Conservation (phyloP, 2,329 filamentous ascomycete species). For the Fusarium sp. region DNA sequence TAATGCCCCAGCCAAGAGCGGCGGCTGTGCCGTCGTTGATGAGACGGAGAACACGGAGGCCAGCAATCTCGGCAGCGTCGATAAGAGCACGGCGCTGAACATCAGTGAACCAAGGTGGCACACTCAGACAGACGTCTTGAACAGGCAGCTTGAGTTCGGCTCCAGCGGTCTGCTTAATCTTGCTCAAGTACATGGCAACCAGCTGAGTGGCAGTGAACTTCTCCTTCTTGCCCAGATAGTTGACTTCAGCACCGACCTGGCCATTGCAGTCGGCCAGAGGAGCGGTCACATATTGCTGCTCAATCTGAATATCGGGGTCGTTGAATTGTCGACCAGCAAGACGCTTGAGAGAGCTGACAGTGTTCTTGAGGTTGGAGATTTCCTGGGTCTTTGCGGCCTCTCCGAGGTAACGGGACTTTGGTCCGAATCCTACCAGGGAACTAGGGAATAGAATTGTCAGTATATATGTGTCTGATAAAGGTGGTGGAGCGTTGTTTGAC, state of each 20-base stretch:
- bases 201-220: constrained; percentile 95
- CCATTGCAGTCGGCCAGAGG: constrained; percentile 89
- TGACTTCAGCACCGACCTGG: constrained; percentile 93
- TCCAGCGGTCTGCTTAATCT: constrained; percentile 88
- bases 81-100: constrained; percentile 87
- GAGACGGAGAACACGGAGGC: constrained; percentile 88
- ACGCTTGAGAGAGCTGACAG: constrained; percentile 89
- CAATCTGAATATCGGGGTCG: constrained; percentile 91
- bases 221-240: constrained; percentile 93
- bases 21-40: constrained; percentile 99
- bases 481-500: constrained; percentile 15
- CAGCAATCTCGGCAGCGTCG: constrained; percentile 92
- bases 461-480: constrained; percentile 27
- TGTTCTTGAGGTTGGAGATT: constrained; percentile 99
- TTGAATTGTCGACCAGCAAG: constrained; percentile 85
- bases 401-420: constrained; percentile 92
- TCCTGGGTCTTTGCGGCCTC: constrained; percentile 98
- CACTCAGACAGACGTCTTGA: constrained; percentile 90
- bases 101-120: constrained; percentile 97
- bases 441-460: constrained; percentile 55
- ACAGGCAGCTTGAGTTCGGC: constrained; percentile 90
- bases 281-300: constrained; percentile 90
- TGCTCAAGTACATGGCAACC: constrained; percentile 93
- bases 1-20: constrained; percentile 96
- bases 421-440: constrained; percentile 92